Evolutionary conservation across 73 alveolate species (phyloP), one percentile per base, ranked within the genome.

Genomic region (Symbiodinium natans): DNA sequence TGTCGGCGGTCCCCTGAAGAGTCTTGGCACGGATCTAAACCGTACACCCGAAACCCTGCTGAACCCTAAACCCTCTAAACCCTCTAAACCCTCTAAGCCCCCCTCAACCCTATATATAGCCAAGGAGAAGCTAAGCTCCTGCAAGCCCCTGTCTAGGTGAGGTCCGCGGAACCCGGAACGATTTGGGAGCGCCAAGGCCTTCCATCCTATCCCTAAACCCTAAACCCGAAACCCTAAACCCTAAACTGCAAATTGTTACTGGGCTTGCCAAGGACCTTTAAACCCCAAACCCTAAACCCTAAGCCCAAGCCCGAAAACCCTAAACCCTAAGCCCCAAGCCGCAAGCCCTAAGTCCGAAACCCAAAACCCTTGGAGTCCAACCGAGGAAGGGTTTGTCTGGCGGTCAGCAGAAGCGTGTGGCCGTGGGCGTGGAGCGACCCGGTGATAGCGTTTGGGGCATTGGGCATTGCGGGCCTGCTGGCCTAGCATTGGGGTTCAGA

Each of bases 371-470:
- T 27, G 7, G 77, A 31, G 10, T 63, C 38, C 31, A 15, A 0
- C 39, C 34, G 15, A 63, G 77, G 77, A 63, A 63, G 27, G 84
- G 84, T 10, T 34, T 80, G 38, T 80, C 87, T 19, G 87, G 87
- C 29, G 87, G 87, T 21, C 87, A 80, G 34, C 87, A 80, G 94
- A 87, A 87, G 84, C 94, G 94, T 0, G 94, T 87, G 56, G 94
- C 94, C 74, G 94, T 59, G 27, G 84, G 93, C 15, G 93, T 86
- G 83, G 93, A 86, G 93, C 56, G 23, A 5, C 93, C 27, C 41
- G 83, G 83, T 33, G 42, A 13, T 6, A 46, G 13, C 13, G 59
- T 46, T 13, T 46, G 6, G 59, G 59, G 21, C n/a, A n/a, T n/a
- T n/a, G n/a, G n/a, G n/a, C n/a, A n/a, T n/a, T n/a, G n/a, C n/a